Evolutionary conservation across 768 basidiomycete genomes (phyloP).

Genomic region (Lactarius vividus): DNA sequence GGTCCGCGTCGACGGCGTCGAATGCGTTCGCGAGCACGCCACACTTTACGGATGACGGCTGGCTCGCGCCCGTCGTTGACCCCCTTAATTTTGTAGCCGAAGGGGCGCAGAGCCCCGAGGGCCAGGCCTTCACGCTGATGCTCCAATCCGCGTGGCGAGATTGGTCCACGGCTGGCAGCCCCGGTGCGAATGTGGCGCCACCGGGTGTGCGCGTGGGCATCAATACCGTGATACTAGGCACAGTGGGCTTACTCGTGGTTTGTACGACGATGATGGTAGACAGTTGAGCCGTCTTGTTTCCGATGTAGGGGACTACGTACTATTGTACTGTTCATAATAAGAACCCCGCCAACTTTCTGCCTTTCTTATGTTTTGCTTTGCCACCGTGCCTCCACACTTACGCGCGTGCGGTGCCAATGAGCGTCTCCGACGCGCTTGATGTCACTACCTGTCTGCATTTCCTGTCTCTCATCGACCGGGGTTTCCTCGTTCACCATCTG

Average conservation of each 20-base stretch:
- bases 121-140: constrained; percentile 73
- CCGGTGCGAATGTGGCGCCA: constrained; percentile 46
- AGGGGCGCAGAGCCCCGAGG: constrained; percentile 66
- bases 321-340: neutral
- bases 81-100: constrained; percentile 51
- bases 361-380: no score
- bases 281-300: neutral
- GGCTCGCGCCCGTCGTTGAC: constrained; percentile 73
- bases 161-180: constrained; percentile 58
- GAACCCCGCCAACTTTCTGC: neutral
- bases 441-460: no score
- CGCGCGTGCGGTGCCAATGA: no score
- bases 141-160: constrained; percentile 75
- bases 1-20: constrained; percentile 1
- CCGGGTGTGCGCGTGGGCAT: neutral
- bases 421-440: no score
- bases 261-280: neutral
- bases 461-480: no score
- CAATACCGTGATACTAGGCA: neutral
- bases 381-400: no score
- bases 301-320: neutral
- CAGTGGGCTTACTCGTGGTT: neutral
- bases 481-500: no score
- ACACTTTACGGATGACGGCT: constrained; percentile 57
- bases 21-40: neutral